Evolutionary conservation across 2,329 filamentous ascomycete species (phyloP), one percentile per base, ranked within the genome.

Genomic region (Keithomyces neogunnii): DNA sequence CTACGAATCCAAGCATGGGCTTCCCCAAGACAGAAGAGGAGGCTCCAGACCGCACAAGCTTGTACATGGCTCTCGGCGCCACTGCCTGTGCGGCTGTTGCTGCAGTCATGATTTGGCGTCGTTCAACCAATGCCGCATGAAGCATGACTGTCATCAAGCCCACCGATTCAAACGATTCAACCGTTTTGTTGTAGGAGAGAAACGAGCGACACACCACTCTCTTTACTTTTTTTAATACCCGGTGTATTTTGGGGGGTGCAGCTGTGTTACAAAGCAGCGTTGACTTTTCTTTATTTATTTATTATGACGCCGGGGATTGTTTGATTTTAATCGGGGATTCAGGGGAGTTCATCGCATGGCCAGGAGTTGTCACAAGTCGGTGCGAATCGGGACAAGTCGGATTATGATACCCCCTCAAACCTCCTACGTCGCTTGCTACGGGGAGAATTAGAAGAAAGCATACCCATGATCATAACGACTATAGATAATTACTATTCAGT

Each of bases 11-110:
- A 0, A 90, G 85, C 59, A 87, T 84, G 0, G 92, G 86, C 0
- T 96, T 95, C 61, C 92, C 93, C 1, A 93, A 91, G 69, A 88
- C 80, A 50, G 89, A 96, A 56, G 91, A 96, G 61, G 89, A 93
- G 50, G 80, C 83, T 1, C 83, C 86, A 4, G 92, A 96, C 67
- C 81, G 88, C 60, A 89, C 90, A 55, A 85, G 87, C 55, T 74
- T 96, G 62, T 96, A 95, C 61, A 81, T 97, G 62, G 89, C 89
- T 2, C 72, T 95, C 3, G 89, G 88, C 1, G 91, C 89, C 0
- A 82, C 79, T 6, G 76, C 77, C 0, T 85, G 82, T 56, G 83
- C 83, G 2, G 77, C 75, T 5, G 68, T 84, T 5, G 82, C 82
- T 1, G 82, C 81, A 1, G 73, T 80, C 50, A 82, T 85, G 74